phyloP scores from a whole-genome alignment of 495 filamentous ascomycete species.

The Geopyxis carbonaria region DNA sequence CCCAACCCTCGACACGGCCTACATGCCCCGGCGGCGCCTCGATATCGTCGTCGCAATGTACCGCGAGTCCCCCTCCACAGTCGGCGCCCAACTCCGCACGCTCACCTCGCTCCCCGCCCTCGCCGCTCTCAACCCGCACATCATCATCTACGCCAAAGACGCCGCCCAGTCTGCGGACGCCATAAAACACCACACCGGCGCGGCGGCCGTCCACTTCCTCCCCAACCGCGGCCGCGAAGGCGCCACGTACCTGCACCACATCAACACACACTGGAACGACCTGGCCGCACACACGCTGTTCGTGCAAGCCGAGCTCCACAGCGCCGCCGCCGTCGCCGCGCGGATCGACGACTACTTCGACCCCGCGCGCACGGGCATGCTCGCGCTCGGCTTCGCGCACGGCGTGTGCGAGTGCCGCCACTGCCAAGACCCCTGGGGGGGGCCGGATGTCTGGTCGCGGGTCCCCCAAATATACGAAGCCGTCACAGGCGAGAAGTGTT shows the following conservation, averaged over 20 bases:
- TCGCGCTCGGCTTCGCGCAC: slow-evolving; percentile 27
- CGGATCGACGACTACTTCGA: slow-evolving; percentile 29
- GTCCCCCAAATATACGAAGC: slow-evolving; percentile 24
- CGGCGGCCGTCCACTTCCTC: slow-evolving; percentile 22
- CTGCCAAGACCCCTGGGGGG: slow-evolving; percentile 28
- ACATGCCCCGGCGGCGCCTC: slow-evolving; percentile 2
- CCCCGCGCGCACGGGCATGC: slow-evolving; percentile 26
- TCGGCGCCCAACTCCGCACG: slow-evolving; percentile 11
- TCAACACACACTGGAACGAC: slow-evolving; percentile 29
- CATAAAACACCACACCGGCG: slow-evolving; percentile 21
- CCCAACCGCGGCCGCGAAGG: slow-evolving; percentile 31
- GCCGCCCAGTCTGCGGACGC: slow-evolving; percentile 8
- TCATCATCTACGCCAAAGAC: slow-evolving; percentile 30
- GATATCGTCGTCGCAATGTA: slow-evolving; percentile 31
- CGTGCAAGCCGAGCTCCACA: slow-evolving; percentile 31
- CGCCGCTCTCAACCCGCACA: slow-evolving; percentile 12
- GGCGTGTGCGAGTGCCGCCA: slow-evolving; percentile 24
- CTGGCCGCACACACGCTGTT: slow-evolving; percentile 33
- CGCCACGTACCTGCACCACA: slow-evolving; percentile 32
- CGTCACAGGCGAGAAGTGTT: slow-evolving; percentile 12
- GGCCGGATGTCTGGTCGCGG: slow-evolving; percentile 21
- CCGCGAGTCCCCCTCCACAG: slow-evolving; percentile 20
- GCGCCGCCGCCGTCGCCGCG: slow-evolving; percentile 23
- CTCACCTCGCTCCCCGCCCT: slow-evolving; percentile 18
- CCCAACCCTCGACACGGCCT: too few species aligned